phyloP scores from a whole-genome alignment of 2,329 filamentous ascomycete species.

The Aureobasidium sp. region DNA sequence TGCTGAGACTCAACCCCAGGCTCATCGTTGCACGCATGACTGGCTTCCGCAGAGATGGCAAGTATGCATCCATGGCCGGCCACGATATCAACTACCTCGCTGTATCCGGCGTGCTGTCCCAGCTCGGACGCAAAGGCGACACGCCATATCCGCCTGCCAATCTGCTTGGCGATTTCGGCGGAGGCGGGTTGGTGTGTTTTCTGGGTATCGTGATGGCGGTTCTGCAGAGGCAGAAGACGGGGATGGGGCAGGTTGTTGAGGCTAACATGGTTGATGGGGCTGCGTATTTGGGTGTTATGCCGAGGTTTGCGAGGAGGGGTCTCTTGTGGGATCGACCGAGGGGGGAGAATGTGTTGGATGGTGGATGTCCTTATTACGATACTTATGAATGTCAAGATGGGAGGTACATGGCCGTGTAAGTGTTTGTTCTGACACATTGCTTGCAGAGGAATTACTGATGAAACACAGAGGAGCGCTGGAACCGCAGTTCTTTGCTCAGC shows the following conservation, averaged over 20 bases:
- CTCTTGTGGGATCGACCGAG: conserved; percentile 54
- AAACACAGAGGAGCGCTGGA: conserved; percentile 64
- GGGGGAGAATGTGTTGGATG: conserved; percentile 72
- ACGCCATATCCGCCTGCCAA: conserved; percentile 75
- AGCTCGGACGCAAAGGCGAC: conserved; percentile 62
- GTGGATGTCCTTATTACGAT: conserved; percentile 80
- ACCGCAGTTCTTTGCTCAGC: conserved; percentile 66
- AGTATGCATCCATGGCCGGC: conserved; percentile 79
- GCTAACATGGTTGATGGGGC: conserved; percentile 94
- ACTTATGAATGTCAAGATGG: conserved; percentile 79
- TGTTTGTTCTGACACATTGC: neutral
- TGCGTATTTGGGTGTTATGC: conserved; percentile 69
- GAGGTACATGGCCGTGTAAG: conserved; percentile 64
- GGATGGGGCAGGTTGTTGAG: conserved; percentile 79
- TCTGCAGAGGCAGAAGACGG: conserved; percentile 53
- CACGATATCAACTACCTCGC: conserved; percentile 97
- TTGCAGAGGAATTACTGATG: neutral
- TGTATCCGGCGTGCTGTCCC: conserved; percentile 66
- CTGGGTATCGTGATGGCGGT: conserved; percentile 76
- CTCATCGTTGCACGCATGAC: conserved; percentile 81
- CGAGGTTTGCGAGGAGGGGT: conserved; percentile 57
- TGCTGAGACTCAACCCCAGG: conserved; percentile 60
- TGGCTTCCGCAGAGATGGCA: conserved; percentile 79
- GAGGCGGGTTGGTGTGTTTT: conserved; percentile 74
- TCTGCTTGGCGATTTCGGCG: conserved; percentile 82